Evolutionary conservation across 1,139 yeast genomes (phyloP).

Genomic region (Pichia cactophila): DNA sequence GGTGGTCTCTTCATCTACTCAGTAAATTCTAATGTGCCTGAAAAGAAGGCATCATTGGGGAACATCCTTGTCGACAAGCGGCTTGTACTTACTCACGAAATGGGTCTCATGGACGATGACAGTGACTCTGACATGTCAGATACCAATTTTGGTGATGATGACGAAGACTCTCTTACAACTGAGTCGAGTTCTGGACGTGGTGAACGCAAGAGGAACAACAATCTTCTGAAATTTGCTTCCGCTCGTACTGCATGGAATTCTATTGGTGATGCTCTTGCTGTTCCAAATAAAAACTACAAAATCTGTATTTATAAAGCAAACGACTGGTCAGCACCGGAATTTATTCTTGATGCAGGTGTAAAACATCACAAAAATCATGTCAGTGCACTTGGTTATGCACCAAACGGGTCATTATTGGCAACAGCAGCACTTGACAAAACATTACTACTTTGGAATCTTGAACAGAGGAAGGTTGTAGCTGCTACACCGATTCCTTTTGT

Average conservation of each 20-base stretch:
- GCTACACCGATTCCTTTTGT: conserved; percentile 8
- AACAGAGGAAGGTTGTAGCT: conserved; percentile 26
- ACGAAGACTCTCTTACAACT: conserved; percentile 15
- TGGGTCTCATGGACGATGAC: conserved; percentile 20
- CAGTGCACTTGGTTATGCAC: conserved; percentile 51
- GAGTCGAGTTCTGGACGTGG: conserved; percentile 8
- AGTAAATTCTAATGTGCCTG: conserved; percentile 34
- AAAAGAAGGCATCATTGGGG: conserved; percentile 17
- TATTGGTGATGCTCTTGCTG: conserved; percentile 54
- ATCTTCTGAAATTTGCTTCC: conserved; percentile 14
- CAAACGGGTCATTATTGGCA: conserved; percentile 53
- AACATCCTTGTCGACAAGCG: conserved; percentile 21
- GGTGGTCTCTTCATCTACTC: conserved; percentile 64
- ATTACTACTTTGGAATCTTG: conserved; percentile 51
- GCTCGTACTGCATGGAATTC: conserved; percentile 53
- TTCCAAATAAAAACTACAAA: conserved; percentile 33
- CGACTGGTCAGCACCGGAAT: conserved; percentile 19
- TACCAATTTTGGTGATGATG: conserved; percentile 34
- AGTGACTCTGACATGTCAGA: conserved; percentile 21
- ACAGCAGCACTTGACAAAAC: conserved; percentile 41
- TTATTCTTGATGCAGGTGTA: conserved; percentile 19
- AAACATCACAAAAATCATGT: conserved; percentile 33
- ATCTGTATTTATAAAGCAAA: conserved; percentile 34
- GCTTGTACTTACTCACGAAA: conserved; percentile 13
- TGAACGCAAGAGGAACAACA: conserved; percentile 4